phyloP scores from a whole-genome alignment of 768 basidiomycete genomes.

The Mycena latifolia region DNA sequence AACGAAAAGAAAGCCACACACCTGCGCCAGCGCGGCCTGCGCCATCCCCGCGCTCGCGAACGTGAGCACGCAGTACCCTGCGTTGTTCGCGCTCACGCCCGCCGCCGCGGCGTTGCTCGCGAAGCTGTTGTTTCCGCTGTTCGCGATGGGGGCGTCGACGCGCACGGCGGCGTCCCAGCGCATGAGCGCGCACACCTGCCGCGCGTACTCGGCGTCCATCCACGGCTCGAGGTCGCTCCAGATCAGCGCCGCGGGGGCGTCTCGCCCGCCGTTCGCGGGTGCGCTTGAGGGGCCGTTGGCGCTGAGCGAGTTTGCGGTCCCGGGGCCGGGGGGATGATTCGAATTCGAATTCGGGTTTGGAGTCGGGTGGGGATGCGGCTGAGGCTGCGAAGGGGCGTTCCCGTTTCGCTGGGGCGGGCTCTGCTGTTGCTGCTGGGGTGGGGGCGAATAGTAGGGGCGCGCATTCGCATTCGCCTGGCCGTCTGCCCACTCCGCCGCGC shows the following conservation, averaged over 20 bases:
- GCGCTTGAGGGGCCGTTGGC: not conserved
- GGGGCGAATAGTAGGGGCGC: not conserved
- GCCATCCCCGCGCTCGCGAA: constrained; percentile 22
- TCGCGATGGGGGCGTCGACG: constrained; percentile 62
- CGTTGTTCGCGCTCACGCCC: constrained; percentile 76
- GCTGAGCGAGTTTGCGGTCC: too few species aligned
- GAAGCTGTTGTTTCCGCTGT: too few species aligned
- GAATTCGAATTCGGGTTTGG: too few species aligned
- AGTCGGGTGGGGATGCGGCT: too few species aligned
- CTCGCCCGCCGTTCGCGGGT: constrained; percentile 18
- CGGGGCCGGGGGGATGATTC: too few species aligned
- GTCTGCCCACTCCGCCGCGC: too few species aligned
- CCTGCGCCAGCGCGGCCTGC: constrained; percentile 26
- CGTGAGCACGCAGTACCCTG: constrained; percentile 30
- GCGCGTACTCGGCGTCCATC: constrained; percentile 9
- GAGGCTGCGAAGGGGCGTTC: too few species aligned
- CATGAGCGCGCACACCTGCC: constrained; percentile 61
- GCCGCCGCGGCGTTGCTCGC: constrained; percentile 27
- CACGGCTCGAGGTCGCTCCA: constrained; percentile 85
- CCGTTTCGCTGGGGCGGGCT: not conserved
- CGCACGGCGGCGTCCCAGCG: constrained; percentile 87
- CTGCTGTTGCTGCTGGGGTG: not conserved
- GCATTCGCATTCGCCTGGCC: too few species aligned
- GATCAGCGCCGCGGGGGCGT: constrained; percentile 66
- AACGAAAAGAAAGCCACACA: constrained; percentile 1